Conservation (phyloP, 2,329 filamentous ascomycete genomes). For the Amphichorda felina region DNA sequence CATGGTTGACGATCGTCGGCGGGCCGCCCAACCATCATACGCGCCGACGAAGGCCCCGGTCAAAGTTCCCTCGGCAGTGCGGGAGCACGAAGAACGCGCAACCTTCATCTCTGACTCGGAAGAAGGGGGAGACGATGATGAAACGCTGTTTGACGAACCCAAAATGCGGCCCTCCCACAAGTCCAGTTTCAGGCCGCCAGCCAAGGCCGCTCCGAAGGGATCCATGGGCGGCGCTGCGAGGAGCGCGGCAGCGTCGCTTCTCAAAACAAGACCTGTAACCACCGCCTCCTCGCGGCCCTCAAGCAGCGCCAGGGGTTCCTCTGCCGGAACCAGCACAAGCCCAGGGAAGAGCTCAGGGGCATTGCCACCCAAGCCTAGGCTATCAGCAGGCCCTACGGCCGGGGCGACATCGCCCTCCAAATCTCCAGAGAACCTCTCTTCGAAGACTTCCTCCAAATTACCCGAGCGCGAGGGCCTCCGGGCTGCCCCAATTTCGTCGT, state of each 20-base stretch:
- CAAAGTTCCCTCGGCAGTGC: constrained; percentile 10
- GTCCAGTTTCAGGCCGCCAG: constrained; percentile 1
- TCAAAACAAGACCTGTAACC: not conserved
- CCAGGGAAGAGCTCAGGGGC: not conserved
- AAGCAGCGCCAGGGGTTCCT: not conserved
- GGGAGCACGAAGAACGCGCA: constrained; percentile 20
- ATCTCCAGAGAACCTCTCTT: not conserved
- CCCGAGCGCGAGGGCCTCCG: constrained; percentile 4
- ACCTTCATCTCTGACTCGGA: constrained; percentile 29
- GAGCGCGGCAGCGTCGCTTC: constrained; percentile 5
- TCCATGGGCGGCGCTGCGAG: constrained; percentile 1
- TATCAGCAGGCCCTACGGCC: no score
- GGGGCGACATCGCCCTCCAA: not conserved
- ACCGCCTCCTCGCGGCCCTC: not conserved
- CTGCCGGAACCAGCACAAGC: not conserved
- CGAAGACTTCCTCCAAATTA: not conserved
- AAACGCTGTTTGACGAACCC: constrained; percentile 1
- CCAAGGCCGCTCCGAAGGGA: constrained; percentile 11
- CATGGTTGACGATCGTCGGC: constrained; percentile 41
- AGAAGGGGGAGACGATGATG: constrained; percentile 14
- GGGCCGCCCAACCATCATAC: constrained; percentile 25
- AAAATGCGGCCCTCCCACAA: not conserved
- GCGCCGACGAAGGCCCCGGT: constrained; percentile 11
- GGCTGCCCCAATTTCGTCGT: no score
- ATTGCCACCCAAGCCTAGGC: not conserved